Percentiles rank a stretch among this genome's conserved stretches.
Evolutionary conservation across 495 filamentous ascomycete genomes (phyloP).

Genomic region (Podospora appendiculata): DNA sequence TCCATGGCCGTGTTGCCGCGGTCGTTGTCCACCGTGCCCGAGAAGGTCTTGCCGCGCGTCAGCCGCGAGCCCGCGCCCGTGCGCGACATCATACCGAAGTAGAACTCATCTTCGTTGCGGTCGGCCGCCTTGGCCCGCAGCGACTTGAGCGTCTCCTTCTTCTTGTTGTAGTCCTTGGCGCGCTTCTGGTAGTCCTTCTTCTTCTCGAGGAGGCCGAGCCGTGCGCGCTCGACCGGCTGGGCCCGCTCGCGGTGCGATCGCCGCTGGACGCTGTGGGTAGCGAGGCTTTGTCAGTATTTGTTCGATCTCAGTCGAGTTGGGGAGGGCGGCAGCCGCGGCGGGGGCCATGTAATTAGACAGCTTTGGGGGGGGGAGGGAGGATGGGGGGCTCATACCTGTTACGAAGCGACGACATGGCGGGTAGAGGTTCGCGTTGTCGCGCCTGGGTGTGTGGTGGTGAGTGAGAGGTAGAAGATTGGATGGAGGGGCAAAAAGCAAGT

Average conservation of each 20-base stretch:
- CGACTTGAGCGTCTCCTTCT: constrained; percentile 69
- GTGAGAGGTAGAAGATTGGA: too few species aligned
- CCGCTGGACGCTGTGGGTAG: constrained; percentile 18
- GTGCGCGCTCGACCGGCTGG: constrained; percentile 64
- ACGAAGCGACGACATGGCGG: constrained; percentile 25
- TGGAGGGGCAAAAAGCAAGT: neutral
- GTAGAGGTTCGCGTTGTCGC: neutral
- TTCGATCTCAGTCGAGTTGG: neutral
- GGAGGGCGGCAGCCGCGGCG: neutral
- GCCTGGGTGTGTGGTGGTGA: neutral
- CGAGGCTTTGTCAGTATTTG: neutral
- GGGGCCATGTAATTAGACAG: too few species aligned
- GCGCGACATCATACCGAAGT: constrained; percentile 78
- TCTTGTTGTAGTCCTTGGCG: constrained; percentile 78
- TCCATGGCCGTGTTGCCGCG: constrained; percentile 53
- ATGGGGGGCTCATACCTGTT: constrained; percentile 16
- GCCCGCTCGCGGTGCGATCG: constrained; percentile 71
- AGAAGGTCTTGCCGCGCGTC: constrained; percentile 32
- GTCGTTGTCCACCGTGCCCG: constrained; percentile 51
- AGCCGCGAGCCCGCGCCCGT: constrained; percentile 24
- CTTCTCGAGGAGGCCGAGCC: constrained; percentile 29
- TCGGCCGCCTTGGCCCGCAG: constrained; percentile 75
- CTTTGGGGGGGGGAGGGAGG: neutral
- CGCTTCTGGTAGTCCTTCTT: constrained; percentile 79
- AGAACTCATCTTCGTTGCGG: constrained; percentile 94